Evolutionary conservation across 2,329 filamentous ascomycete genomes (phyloP), one percentile per base, ranked within the genome.

Genomic region (Trichophaea hybrida): DNA sequence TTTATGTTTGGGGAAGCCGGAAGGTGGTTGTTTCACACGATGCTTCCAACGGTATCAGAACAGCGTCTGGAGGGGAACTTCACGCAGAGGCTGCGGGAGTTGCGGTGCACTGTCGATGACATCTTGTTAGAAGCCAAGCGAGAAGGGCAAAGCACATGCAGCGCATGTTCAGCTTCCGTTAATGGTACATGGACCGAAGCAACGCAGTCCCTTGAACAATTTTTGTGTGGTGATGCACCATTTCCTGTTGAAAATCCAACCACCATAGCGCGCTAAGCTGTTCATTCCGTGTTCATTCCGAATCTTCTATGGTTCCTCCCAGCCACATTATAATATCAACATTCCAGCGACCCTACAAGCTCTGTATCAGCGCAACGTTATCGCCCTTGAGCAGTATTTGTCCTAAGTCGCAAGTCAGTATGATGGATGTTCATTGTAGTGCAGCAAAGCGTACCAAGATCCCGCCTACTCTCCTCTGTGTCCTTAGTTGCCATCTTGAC

Each of bases 401-500:
- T 46, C 81, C 80, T 82, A 61, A 17, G 15, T 46, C 51, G 32
- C 44, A 10, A 17, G 53, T 56, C 33, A 55, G 57, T n/a, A 31
- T 32, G 53, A 59, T 59, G n/a, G 6, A 53, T 43, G 13, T 32
- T 8, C 17, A 46, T 33, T 31, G 37, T 32, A 64, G 12, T 6
- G 31, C 34, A 34, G 7, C 4, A 10, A 35, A 15, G 24, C 78
- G 63, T 78, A 94, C 90, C 91, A 56, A 96, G 73, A 48, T 82
- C 77, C 73, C 87, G 83, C 72, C 90, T 80, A 66, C 81, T 83
- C 74, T 94, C 90, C 66, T 84, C 82, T 46, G 86, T 84, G 13
- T 81, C 83, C 77, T 94, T 94, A 64, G 86, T 89, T 58, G 87
- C 77, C 70, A 88, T 80, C 72, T 84, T 86, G 49, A 98, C 89